Percentiles rank a stretch among this genome's conserved stretches.
Evolutionary conservation across 2,329 filamentous ascomycete genomes (phyloP).

Genomic region (Polychaeton citri): DNA sequence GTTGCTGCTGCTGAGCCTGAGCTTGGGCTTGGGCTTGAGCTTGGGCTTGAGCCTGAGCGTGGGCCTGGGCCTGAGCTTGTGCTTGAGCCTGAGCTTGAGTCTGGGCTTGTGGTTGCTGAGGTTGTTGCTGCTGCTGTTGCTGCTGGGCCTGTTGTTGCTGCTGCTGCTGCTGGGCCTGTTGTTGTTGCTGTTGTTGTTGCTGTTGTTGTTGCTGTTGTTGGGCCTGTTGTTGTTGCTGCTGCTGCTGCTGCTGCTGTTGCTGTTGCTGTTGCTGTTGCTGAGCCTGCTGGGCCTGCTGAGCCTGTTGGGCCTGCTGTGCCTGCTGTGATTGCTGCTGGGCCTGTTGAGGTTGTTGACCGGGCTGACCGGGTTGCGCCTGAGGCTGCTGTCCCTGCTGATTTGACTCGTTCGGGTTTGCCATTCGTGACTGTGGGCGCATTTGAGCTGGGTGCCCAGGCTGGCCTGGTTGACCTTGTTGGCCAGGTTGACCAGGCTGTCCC

Average conservation of each 20-base stretch:
- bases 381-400: conserved; percentile 14
- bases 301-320: conserved; percentile 21
- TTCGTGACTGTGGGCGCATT: conserved; percentile 26
- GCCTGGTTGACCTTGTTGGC: conserved; percentile 23
- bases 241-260: conserved; percentile 20
- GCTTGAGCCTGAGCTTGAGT: neutral
- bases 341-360: conserved; percentile 9
- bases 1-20: conserved; percentile 4
- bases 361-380: conserved; percentile 6
- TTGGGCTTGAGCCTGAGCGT: neutral
- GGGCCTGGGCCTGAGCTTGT: neutral
- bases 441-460: conserved; percentile 21
- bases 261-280: conserved; percentile 29
- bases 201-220: conserved; percentile 23
- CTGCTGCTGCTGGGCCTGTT: conserved; percentile 5
- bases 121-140: neutral
- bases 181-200: conserved; percentile 6
- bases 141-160: conserved; percentile 3
- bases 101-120: neutral
- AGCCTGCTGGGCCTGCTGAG: conserved; percentile 9
- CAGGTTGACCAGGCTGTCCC: conserved; percentile 28
- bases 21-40: neutral
- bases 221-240: conserved; percentile 24
- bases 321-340: conserved; percentile 28
- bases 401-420: conserved; percentile 19